Base-by-base conservation (phyloP, 139 green algal species). In the Coelastrella sp. region DNA sequence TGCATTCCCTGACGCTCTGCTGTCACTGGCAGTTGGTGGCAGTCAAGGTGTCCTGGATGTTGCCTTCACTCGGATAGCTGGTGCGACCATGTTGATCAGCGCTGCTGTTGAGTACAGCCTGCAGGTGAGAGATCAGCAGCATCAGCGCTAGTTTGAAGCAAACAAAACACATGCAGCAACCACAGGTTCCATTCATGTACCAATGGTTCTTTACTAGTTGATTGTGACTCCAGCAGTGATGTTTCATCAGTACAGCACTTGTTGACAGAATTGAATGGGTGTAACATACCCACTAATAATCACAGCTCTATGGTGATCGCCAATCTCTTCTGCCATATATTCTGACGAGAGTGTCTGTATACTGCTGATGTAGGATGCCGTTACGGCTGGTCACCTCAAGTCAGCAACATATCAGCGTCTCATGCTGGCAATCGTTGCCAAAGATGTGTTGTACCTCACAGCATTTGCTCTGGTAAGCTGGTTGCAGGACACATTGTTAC, bases 321-420 rank as follows among this genome's bases (percentile, higher is more conserved):
- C 53, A 9, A 9, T n/a, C 21, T 32, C 53, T 32, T 19, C 53
- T 64, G 53, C 7, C 2, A 27, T 27, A 57, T 57, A 15, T 57
- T 23, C 48, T 1, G 17, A 57, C 48, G 48, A 23, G 13, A 57
- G 17, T 57, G 48, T 15, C 17, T 57, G 48, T 57, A 57, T 57
- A 57, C 17, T 57, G 1, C 25, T 30, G 13, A 23, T 64, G 34
- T 64, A 92, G 87, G 89, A 92, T 40, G 91, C 91, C 11, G 86
- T 87, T 5, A 78, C 79, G 25, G 77, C 89, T 37, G 85, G 76
- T 2, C 85, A 89, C 17, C 84, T 94, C 59, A 43, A 64, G 11
- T 89, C 81, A 3, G 88, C 90, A 71, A 94, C 91, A 35, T 94
- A 94, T 89, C 85, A 91, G 83, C 87, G 91, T 4, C 87, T 94